phyloP scores from a whole-genome alignment of 2,329 filamentous ascomycete genomes.

The Cladosporium velox region DNA sequence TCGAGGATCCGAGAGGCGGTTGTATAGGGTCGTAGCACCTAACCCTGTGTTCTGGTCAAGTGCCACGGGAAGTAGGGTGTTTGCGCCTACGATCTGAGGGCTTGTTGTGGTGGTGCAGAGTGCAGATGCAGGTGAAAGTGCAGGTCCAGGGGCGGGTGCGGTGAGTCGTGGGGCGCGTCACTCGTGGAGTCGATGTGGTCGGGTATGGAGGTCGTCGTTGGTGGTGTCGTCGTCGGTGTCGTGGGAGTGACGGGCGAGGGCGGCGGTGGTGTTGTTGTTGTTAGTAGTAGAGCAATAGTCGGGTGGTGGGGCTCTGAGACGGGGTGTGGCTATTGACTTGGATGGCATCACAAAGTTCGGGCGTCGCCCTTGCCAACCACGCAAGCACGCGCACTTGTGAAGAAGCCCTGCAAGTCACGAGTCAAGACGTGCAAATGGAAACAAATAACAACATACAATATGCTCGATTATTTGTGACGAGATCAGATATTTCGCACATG shows the following conservation, averaged over 20 bases:
- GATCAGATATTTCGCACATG: neutral
- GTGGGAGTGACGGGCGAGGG: neutral
- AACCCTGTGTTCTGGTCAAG: neutral
- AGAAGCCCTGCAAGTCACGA: neutral
- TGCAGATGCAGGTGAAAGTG: neutral
- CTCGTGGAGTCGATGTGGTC: neutral
- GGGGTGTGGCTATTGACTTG: conserved; percentile 4
- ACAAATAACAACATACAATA: neutral
- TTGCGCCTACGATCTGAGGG: neutral
- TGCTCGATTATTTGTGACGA: neutral
- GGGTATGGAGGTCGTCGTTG: neutral
- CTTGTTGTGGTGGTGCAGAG: neutral
- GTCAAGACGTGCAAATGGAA: neutral
- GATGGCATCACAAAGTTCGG: conserved; percentile 11
- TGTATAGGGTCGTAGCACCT: neutral
- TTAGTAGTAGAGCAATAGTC: neutral
- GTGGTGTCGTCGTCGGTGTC: neutral
- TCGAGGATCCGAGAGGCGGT: neutral
- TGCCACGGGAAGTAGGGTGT: neutral
- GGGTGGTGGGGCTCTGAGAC: neutral
- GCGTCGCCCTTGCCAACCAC: conserved; percentile 4
- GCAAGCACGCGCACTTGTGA: neutral
- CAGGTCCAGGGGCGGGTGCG: conserved; percentile 8
- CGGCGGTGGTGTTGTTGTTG: neutral
- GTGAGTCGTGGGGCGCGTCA: neutral